These are phyloP conservation scores for Thelonectria rubi DNA, from an alignment of 2,329 filamentous ascomycete species.

Conservation along the genomic window DNA sequence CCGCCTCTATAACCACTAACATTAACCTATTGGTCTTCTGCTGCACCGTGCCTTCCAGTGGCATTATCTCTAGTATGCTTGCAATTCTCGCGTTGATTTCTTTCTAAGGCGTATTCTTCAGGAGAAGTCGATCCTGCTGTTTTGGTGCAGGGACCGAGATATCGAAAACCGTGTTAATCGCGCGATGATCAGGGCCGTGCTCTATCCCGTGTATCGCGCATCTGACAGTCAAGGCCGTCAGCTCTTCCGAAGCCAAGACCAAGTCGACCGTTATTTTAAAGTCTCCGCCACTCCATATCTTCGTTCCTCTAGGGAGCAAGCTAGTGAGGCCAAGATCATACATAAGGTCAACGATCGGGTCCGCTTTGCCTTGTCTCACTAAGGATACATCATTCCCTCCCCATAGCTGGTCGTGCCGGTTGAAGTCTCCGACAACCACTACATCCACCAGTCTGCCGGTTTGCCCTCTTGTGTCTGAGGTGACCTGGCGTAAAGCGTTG, in stretches of 20 bases:
- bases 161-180: constrained; percentile 13
- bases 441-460: too few relatives aligned
- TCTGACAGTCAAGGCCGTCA: constrained; percentile 28
- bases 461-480: too few relatives aligned
- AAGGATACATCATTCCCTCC: too few relatives aligned
- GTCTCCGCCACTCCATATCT: constrained; percentile 44
- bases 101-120: constrained; percentile 16
- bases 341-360: too few relatives aligned
- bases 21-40: constrained; percentile 20
- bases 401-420: too few relatives aligned
- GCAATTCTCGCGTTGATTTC: constrained; percentile 11
- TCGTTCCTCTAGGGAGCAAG: constrained; percentile 47
- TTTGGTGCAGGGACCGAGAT: not conserved
- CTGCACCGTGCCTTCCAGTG: constrained; percentile 6
- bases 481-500: too few relatives aligned
- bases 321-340: too few relatives aligned
- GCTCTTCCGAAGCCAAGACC: constrained; percentile 35
- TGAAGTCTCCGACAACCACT: too few relatives aligned
- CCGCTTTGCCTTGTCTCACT: too few relatives aligned
- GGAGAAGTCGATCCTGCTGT: not conserved
- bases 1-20: constrained; percentile 23
- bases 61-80: not conserved
- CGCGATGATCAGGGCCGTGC: constrained; percentile 14
- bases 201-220: constrained; percentile 15
- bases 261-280: constrained; percentile 39